phyloP scores from a whole-genome alignment of 345 rosid genomes.

The Eucalyptus melliodora region DNA sequence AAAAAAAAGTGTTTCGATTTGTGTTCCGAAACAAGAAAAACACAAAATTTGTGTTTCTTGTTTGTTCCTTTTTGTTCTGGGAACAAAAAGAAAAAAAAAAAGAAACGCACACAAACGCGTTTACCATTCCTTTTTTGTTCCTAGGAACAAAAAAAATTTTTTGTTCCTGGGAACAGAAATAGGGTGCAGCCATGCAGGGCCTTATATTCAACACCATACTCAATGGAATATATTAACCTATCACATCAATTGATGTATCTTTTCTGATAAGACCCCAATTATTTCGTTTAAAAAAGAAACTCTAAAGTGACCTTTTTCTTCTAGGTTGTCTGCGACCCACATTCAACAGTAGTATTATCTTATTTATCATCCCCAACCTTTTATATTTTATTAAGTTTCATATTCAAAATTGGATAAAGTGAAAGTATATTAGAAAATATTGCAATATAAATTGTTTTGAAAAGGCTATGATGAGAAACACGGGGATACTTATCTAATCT shows the following conservation, averaged over 20 bases:
- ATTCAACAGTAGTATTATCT: neutral
- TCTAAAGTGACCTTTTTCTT: neutral
- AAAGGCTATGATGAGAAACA: neutral
- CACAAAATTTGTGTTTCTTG: no score
- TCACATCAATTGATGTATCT: neutral
- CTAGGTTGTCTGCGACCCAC: neutral
- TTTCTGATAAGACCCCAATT: neutral
- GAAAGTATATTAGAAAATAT: neutral
- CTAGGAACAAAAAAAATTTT: no score
- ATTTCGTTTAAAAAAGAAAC: rapidly evolving
- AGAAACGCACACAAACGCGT: no score
- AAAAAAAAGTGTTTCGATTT: no score
- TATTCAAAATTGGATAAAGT: neutral
- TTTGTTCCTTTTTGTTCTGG: no score
- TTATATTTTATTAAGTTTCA: neutral
- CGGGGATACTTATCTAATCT: neutral
- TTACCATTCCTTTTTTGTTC: no score
- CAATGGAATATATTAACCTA: neutral
- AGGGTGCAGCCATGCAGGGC: no score
- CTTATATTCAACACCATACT: neutral
- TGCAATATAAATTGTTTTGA: neutral
- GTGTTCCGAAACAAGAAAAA: no score
- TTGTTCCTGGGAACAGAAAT: no score
- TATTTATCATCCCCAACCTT: neutral
- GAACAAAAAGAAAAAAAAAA: no score